A percentile compares a stretch with the other conserved stretches of the same genome.
Evolutionary conservation across 306 rosid species (phyloP).

Genomic region (Casuarina cunninghamiana): DNA sequence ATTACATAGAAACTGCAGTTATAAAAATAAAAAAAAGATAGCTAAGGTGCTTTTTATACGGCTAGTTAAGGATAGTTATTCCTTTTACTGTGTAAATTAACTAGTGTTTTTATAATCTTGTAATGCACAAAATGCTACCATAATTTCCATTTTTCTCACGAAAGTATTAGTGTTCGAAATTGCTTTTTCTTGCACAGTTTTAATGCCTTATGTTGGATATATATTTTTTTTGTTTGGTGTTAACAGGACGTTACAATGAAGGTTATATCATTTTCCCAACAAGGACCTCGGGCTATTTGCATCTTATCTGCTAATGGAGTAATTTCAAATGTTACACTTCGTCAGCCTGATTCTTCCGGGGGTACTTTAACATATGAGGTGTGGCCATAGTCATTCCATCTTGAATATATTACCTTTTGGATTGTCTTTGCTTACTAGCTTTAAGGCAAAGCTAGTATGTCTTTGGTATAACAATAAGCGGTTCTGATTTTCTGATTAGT

Average conservation of each 20-base stretch:
- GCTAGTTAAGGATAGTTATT: neutral
- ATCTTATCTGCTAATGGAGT: constrained; percentile 75
- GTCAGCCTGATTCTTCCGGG: constrained; percentile 78
- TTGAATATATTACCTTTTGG: neutral
- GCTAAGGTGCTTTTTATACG: neutral
- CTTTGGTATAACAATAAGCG: neutral
- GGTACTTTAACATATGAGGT: constrained; percentile 81
- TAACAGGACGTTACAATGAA: constrained; percentile 71
- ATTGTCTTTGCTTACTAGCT: neutral
- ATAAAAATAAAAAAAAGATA: neutral
- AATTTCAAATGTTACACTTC: constrained; percentile 72
- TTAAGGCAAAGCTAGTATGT: constrained; percentile 6
- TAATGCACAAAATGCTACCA: neutral
- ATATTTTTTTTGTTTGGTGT: constrained; percentile 18
- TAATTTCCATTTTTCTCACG: neutral
- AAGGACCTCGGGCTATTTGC: constrained; percentile 85
- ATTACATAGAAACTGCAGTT: neutral
- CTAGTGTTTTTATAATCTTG: neutral
- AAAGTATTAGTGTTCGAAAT: neutral
- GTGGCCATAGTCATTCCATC: constrained; percentile 16
- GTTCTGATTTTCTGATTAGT: neutral
- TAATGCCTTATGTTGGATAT: constrained; percentile 25
- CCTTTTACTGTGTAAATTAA: neutral
- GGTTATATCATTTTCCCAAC: constrained; percentile 70
- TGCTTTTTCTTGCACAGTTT: neutral